Percentiles rank a stretch among this genome's conserved stretches.
phyloP scores from a whole-genome alignment of 1,284 basidiomycete genomes.

The Porodaedalea pini region DNA sequence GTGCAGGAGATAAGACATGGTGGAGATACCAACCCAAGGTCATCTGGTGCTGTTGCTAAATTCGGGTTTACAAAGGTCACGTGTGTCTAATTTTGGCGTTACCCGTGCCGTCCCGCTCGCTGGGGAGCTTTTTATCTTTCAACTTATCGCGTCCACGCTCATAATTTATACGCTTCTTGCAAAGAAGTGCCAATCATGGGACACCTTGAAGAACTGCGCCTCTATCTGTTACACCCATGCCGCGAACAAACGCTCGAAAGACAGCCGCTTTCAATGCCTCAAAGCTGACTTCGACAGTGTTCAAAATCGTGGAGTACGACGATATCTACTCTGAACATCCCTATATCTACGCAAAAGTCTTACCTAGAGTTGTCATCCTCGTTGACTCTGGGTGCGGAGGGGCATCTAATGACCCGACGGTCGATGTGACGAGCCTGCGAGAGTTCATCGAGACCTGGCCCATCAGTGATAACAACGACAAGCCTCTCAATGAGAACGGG shows the following conservation, averaged over 20 bases:
- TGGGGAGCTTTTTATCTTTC: not conserved
- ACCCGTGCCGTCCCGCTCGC: not conserved
- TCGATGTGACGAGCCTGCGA: constrained; percentile 42
- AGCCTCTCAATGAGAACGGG: constrained; percentile 42
- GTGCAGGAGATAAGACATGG: constrained; percentile 4
- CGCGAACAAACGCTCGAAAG: not conserved
- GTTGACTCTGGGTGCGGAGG: constrained; percentile 57
- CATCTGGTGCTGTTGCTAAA: not conserved
- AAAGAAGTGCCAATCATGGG: not conserved
- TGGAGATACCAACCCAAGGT: not conserved
- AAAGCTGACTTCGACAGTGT: constrained; percentile 43
- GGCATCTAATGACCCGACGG: constrained; percentile 36
- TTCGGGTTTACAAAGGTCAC: not conserved
- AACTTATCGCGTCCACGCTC: not conserved
- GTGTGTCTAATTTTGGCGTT: not conserved
- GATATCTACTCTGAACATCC: constrained; percentile 51
- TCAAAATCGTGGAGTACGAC: constrained; percentile 49
- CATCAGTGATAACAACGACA: constrained; percentile 40
- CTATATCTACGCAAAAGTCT: constrained; percentile 49
- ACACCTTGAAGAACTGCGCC: too few species aligned
- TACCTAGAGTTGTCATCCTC: constrained; percentile 41
- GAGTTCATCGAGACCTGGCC: constrained; percentile 46
- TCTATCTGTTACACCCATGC: not conserved
- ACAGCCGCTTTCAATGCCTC: constrained; percentile 39
- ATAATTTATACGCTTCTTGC: not conserved